Conservation (phyloP, 2,329 filamentous ascomycete species). For the Aspergillus pseudoterreus region DNA sequence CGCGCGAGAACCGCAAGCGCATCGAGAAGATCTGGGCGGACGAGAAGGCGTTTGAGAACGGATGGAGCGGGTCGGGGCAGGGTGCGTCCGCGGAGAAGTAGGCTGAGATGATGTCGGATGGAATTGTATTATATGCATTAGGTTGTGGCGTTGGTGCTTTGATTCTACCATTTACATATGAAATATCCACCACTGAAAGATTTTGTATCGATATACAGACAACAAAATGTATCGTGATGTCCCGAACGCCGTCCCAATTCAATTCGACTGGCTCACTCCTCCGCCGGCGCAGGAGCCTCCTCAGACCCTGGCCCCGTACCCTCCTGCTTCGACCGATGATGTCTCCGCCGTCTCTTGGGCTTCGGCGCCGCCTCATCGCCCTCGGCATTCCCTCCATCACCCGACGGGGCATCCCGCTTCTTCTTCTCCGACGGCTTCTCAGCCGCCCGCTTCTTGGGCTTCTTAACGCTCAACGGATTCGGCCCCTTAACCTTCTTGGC, state of each 20-base stretch:
- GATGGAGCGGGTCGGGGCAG: constrained; percentile 1
- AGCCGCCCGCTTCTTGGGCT: constrained; percentile 37
- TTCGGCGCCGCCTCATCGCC: constrained; percentile 24
- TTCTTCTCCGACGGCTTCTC: constrained; percentile 17
- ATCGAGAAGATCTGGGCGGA: constrained; percentile 77
- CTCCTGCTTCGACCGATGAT: constrained; percentile 23
- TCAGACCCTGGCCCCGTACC: not conserved
- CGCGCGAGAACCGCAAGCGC: constrained; percentile 66
- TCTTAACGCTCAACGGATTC: constrained; percentile 48
- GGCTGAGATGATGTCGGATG: not conserved
- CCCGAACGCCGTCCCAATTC: constrained; percentile 29
- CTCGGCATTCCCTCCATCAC: constrained; percentile 15
- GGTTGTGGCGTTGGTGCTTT: too few species aligned
- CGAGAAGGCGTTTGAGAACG: constrained; percentile 28
- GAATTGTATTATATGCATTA: constrained; percentile 2
- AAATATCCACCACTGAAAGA: too few species aligned
- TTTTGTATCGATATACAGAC: not conserved
- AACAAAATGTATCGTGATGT: not conserved
- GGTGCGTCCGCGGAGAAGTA: constrained; percentile 3
- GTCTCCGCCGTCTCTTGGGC: constrained; percentile 33
- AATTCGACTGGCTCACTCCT: constrained; percentile 10
- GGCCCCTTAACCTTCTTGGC: constrained; percentile 39
- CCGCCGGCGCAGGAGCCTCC: constrained; percentile 12
- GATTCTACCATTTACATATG: too few species aligned
- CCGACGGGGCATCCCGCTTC: constrained; percentile 12